Evolutionary conservation across 306 rosid genomes (phyloP).

Genomic region (Vigna reflexopilosa): DNA sequence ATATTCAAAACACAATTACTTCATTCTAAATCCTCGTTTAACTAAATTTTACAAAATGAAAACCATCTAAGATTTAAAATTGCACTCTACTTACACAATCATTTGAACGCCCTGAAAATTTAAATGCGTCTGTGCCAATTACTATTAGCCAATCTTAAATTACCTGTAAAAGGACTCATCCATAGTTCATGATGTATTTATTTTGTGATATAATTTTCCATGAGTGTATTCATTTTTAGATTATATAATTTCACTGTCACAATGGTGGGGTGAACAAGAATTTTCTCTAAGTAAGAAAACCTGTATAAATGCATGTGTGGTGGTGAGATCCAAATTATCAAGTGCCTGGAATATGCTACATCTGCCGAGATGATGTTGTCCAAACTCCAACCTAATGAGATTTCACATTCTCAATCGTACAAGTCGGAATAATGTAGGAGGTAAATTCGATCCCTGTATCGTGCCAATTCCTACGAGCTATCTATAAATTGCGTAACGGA

Average conservation of each 20-base stretch:
- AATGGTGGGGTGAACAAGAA: conserved; percentile 19
- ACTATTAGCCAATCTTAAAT: conserved; percentile 35
- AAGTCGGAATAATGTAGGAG: conserved; percentile 44
- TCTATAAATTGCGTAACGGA: conserved; percentile 41
- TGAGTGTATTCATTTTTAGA: conserved; percentile 29
- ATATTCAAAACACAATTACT: not conserved
- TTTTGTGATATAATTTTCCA: not conserved
- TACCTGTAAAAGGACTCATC: conserved; percentile 16
- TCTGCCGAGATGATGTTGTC: conserved; percentile 40
- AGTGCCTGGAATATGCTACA: conserved; percentile 34
- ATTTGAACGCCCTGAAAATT: not conserved
- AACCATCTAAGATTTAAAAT: not conserved
- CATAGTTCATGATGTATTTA: conserved; percentile 15
- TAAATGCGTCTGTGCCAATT: not conserved
- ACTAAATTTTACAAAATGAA: not conserved
- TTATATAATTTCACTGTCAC: conserved; percentile 34
- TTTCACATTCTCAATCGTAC: conserved; percentile 38
- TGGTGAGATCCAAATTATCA: conserved; percentile 41
- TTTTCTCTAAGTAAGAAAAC: conserved; percentile 34
- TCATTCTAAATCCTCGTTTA: not conserved
- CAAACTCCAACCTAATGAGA: conserved; percentile 42
- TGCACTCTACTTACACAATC: not conserved
- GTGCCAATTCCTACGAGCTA: conserved; percentile 43
- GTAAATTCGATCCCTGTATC: conserved; percentile 35
- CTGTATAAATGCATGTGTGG: conserved; percentile 33